Evolutionary conservation across 2,329 filamentous ascomycete species (phyloP), one percentile per base, ranked within the genome.

Genomic region (Epichloe amarillans): DNA sequence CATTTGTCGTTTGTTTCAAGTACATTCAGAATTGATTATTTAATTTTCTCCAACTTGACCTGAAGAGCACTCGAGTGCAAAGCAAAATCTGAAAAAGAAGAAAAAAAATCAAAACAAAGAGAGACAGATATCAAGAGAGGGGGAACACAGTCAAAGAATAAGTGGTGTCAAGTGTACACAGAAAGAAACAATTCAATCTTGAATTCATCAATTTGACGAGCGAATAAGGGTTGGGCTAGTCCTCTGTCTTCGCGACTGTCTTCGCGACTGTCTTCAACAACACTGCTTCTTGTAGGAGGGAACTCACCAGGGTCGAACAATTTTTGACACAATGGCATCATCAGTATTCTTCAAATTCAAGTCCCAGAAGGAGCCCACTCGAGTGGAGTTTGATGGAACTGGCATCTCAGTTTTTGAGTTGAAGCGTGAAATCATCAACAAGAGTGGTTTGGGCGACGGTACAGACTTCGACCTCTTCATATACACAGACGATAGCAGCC

Each of bases 291-390:
- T 57, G 58, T 64, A 60, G 59, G 55, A 56, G 61, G 56, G 56
- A 59, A 51, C 52, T 50, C 12, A 35, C 23, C 23, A 37, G 40
- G 49, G 55, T 23, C 45, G 56, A 55, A 47, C 19, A 23, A 50
- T 50, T 72, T 46, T n/a, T 30, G 38, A 81, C 39, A 44, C 63
- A 63, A 96, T 96, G 90, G 82, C 88, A 66, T 95, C 93, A 52
- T 97, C 90, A 58, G 93, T 98, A 65, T 97, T 96, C 72, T 98
- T 96, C 86, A 95, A 95, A 73, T 98, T 98, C 83, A 97, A 96
- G 73, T 97, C 91, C 60, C 89, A 94, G 66, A 96, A 89, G 73
- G 93, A 97, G 66, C 88, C 89, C 54, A 88, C 88, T 52, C 83
- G 90, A 64, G 89, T 98, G 62, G 87, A 90, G 64, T 97, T 98